Conservation (phyloP, 164 flowering plant species). For the Annona cherimola region DNA sequence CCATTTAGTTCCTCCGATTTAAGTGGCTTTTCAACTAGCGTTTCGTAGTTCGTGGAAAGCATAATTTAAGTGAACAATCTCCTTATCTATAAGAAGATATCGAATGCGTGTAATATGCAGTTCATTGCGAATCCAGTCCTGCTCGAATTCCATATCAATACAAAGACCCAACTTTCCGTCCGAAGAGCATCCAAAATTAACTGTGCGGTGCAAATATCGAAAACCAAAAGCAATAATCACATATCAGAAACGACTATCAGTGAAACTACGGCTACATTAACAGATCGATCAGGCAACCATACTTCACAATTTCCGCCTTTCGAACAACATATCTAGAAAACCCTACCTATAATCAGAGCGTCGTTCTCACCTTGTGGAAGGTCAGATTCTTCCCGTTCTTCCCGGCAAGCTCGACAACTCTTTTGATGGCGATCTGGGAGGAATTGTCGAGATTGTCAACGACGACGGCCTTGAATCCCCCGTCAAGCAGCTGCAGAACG, state of each 20-base stretch:
- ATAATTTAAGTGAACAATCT: no score
- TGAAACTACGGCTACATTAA: no score
- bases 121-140: no score
- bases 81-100: no score
- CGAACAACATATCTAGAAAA: neutral
- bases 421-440: conserved; percentile 49
- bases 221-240: neutral
- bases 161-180: no score
- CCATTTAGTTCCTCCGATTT: no score
- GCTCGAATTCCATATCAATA: no score
- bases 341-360: neutral
- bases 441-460: conserved; percentile 85
- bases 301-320: neutral
- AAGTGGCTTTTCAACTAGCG: no score
- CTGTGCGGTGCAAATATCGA: neutral
- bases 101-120: no score
- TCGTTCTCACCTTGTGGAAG: conserved; percentile 54
- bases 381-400: conserved; percentile 53
- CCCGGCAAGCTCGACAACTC: conserved; percentile 71
- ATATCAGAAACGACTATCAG: neutral
- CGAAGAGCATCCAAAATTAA: no score
- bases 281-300: neutral
- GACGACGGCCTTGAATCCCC: conserved; percentile 60
- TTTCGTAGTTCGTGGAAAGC: no score
- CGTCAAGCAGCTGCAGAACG: conserved; percentile 69